These are phyloP conservation scores for Fraxinus americana DNA, from an alignment of 257 asterid genomes.

Conservation along the genomic window DNA sequence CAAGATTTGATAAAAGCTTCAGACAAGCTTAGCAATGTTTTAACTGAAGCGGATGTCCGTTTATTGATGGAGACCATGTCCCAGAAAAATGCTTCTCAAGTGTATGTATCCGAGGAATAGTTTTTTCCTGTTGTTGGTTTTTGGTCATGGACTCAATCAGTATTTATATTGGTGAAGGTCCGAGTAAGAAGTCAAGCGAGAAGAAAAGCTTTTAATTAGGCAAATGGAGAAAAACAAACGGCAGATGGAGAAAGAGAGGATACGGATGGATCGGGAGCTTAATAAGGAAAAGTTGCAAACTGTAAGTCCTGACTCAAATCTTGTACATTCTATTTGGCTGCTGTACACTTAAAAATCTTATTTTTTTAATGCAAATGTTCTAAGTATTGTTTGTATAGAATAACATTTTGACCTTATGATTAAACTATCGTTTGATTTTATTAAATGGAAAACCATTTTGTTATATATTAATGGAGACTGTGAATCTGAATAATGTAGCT, in stretches of 20 bases:
- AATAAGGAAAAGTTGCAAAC: constrained; percentile 70
- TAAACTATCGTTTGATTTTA: too few relatives aligned
- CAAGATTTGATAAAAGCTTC: too few relatives aligned
- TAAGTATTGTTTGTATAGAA: background rate
- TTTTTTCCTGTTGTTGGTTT: constrained; percentile 18
- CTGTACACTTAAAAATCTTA: background rate
- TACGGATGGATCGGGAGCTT: constrained; percentile 62
- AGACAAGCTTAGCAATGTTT: constrained; percentile 61
- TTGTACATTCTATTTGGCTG: constrained; percentile 12
- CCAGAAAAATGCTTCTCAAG: constrained; percentile 53
- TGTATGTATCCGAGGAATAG: constrained; percentile 49
- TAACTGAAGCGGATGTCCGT: constrained; percentile 75
- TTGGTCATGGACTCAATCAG: constrained; percentile 27
- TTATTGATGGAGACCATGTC: constrained; percentile 47
- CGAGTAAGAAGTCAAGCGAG: constrained; percentile 62
- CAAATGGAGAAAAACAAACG: constrained; percentile 76
- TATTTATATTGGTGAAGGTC: constrained; percentile 57
- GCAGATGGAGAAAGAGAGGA: constrained; percentile 79
- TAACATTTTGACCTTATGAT: constrained; percentile 6
- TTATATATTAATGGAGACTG: too few relatives aligned
- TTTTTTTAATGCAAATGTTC: background rate
- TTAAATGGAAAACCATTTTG: too few relatives aligned
- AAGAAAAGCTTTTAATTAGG: constrained; percentile 55
- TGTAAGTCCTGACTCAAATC: constrained; percentile 45
- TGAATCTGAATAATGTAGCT: too few relatives aligned